phyloP scores from a whole-genome alignment of 1,284 basidiomycete species.

The Amylostereum areolatum region DNA sequence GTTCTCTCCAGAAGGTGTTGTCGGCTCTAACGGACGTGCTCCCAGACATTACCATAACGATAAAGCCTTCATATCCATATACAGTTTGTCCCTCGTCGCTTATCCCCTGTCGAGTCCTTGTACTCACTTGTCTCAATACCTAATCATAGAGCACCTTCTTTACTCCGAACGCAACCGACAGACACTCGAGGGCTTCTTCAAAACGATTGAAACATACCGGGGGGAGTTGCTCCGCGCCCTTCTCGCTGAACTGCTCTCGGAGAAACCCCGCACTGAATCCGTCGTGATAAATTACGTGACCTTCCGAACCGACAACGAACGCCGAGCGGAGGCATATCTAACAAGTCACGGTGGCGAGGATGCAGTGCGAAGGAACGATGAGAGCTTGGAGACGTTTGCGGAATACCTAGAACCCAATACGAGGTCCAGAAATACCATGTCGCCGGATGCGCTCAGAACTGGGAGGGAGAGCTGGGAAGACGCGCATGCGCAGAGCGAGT shows the following conservation, averaged over 20 bases:
- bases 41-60: conserved; percentile 9
- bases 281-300: conserved; percentile 1
- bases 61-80: conserved; percentile 7
- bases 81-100: conserved; percentile 6
- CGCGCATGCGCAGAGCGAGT: conserved; percentile 9
- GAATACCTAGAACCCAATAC: no score
- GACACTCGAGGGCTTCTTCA: conserved; percentile 6
- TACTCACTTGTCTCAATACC: no score
- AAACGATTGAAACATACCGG: conserved; percentile 4
- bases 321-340: conserved; percentile 1
- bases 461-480: conserved; percentile 8
- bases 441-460: conserved; percentile 3
- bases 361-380: conserved; percentile 6
- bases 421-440: conserved; percentile 5
- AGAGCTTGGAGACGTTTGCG: conserved; percentile 7
- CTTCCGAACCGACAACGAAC: conserved; percentile 3
- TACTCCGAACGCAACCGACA: conserved; percentile 6
- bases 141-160: conserved; percentile 6
- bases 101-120: not conserved
- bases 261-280: conserved; percentile 1
- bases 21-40: not conserved
- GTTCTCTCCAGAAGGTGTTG: no score
- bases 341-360: conserved; percentile 3
- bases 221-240: conserved; percentile 6
- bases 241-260: conserved; percentile 8